Conservation (phyloP, 2,329 filamentous ascomycete species). For the Phyllosticta citriasiana region DNA sequence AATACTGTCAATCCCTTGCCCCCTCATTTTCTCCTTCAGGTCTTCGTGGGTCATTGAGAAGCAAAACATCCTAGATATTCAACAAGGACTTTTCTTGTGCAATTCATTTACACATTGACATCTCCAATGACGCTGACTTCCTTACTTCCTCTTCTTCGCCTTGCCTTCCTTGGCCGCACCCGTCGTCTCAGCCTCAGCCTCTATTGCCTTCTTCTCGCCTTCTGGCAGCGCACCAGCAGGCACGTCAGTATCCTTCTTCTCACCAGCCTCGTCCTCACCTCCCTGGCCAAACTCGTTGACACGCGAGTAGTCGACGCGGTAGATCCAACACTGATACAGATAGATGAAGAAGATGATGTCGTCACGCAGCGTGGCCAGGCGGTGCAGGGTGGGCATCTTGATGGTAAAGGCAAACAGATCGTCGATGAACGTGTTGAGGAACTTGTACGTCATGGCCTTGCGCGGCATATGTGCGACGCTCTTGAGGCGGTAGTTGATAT, state of each 20-base stretch:
- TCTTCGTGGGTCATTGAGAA: too few species aligned
- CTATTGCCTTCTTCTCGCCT: conserved; percentile 11
- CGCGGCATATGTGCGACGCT: conserved; percentile 90
- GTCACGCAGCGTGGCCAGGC: conserved; percentile 83
- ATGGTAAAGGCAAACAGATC: conserved; percentile 98
- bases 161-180: conserved; percentile 9
- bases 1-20: too few species aligned
- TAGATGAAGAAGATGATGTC: conserved; percentile 99
- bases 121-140: not conserved
- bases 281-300: conserved; percentile 98
- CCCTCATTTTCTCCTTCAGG: too few species aligned
- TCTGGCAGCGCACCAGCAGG: conserved; percentile 16
- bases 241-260: conserved; percentile 37
- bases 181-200: conserved; percentile 11
- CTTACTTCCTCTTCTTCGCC: conserved; percentile 17
- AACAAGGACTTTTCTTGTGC: not conserved
- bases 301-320: conserved; percentile 81
- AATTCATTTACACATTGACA: not conserved
- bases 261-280: conserved; percentile 61
- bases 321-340: conserved; percentile 86
- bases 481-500: conserved; percentile 97
- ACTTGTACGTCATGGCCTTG: conserved; percentile 97
- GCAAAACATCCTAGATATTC: not conserved
- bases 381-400: conserved; percentile 94
- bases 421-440: conserved; percentile 97